These are phyloP conservation scores for Fusarium succisae DNA, from an alignment of 2,329 filamentous ascomycete genomes.

Conservation along the genomic window DNA sequence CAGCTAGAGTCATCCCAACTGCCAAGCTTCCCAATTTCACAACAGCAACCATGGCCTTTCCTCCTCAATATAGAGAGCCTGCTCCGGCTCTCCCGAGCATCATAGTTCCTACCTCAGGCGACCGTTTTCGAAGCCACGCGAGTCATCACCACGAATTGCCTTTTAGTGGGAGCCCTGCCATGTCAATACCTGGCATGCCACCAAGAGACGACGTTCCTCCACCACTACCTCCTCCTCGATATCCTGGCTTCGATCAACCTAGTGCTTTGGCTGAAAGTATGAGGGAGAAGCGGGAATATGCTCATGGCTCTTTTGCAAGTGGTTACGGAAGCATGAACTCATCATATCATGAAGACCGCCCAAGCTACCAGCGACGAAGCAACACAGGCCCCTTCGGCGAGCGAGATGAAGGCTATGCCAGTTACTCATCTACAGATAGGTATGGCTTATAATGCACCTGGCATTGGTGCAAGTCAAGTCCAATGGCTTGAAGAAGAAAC, in stretches of 20 bases:
- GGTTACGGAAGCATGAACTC: conserved; percentile 54
- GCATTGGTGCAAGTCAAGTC: background rate
- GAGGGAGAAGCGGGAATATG: conserved; percentile 43
- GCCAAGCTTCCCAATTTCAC: conserved; percentile 15
- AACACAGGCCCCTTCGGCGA: conserved; percentile 31
- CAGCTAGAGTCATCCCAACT: conserved; percentile 37
- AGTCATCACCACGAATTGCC: conserved; percentile 46
- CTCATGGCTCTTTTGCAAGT: conserved; percentile 47
- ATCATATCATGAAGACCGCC: conserved; percentile 48
- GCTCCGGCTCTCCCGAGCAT: conserved; percentile 50
- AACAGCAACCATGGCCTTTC: conserved; percentile 48
- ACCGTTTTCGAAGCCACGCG: conserved; percentile 42
- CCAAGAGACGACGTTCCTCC: conserved; percentile 51
- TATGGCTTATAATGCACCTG: conserved; percentile 30
- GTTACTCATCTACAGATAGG: conserved; percentile 53
- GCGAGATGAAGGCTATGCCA: conserved; percentile 56
- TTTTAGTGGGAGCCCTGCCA: conserved; percentile 50
- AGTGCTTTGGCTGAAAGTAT: conserved; percentile 43
- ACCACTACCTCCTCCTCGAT: conserved; percentile 57
- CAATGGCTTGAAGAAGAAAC: background rate
- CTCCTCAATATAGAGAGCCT: conserved; percentile 49
- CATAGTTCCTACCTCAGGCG: conserved; percentile 44
- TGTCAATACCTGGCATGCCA: conserved; percentile 55
- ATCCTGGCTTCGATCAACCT: conserved; percentile 49
- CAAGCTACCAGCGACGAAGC: conserved; percentile 47